Percentiles rank a stretch among this genome's conserved stretches.
Conservation (phyloP, 2,329 filamentous ascomycete genomes). For the Colletotrichum tanaceti region DNA sequence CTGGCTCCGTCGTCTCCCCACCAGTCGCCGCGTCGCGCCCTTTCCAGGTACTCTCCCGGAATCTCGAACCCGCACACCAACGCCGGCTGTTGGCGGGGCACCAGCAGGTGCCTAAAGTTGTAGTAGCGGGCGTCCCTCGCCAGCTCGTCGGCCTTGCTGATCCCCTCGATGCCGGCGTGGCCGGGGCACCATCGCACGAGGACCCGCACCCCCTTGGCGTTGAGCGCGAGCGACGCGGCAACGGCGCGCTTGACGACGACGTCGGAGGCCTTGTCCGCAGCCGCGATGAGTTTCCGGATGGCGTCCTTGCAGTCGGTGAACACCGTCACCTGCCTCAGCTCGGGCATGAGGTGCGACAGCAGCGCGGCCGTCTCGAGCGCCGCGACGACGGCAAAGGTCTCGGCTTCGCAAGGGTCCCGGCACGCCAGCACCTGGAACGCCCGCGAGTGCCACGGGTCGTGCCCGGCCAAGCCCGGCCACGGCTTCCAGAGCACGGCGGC, state of each 20-base stretch:
- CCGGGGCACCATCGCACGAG: constrained; percentile 25
- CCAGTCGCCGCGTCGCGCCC: constrained; percentile 7
- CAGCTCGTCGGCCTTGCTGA: constrained; percentile 11
- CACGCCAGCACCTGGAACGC: constrained; percentile 17
- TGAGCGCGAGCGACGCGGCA: constrained; percentile 8
- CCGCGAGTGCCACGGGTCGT: constrained; percentile 3
- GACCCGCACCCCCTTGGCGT: neutral
- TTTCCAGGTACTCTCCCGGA: neutral
- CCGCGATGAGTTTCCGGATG: constrained; percentile 4
- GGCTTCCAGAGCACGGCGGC: constrained; percentile 24
- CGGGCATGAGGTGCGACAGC: constrained; percentile 11
- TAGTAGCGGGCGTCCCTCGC: constrained; percentile 2
- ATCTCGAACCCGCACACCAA: constrained; percentile 14
- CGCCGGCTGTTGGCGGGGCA: constrained; percentile 5
- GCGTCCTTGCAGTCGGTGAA: constrained; percentile 25
- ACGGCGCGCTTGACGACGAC: constrained; percentile 23
- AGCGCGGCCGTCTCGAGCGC: constrained; percentile 20
- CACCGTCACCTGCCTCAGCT: constrained; percentile 6
- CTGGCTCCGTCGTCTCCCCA: neutral
- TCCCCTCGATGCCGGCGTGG: constrained; percentile 23
- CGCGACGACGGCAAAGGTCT: constrained; percentile 9
- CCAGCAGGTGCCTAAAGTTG: neutral
- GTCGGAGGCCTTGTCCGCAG: neutral
- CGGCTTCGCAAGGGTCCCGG: neutral
- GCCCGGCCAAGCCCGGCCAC: neutral